Evolutionary conservation across 225 moss, liverwort and hornwort species (phyloP), one percentile per base, ranked within the genome.

Genomic region (Asterella californica): DNA sequence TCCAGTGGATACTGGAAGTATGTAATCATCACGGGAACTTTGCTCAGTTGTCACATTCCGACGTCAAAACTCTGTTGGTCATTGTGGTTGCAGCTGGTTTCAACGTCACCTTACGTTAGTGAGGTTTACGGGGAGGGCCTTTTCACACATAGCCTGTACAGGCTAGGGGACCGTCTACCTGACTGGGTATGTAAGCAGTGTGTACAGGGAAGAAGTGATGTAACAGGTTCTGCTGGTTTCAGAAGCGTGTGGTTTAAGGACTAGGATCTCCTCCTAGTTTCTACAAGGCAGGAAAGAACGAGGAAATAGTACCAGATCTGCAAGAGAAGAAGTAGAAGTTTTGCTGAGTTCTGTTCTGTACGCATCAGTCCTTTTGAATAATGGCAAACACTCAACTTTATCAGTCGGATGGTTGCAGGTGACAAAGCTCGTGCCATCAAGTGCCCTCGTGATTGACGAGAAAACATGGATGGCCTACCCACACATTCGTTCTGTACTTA

Each of bases 401-500:
- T 30, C 15, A 32, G 30, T 65, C n/a, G 55, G 33, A 33, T 52
- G 55, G 32, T 48, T 78, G 30, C 65, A 90, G 84, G 90, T 88
- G 59, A 81, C 88, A 1, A 91, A 89, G 81, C 76, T 97, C 84
- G 90, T 97, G 53, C 96, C 96, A 77, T 88, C 94, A 63, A 97
- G 92, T 85, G 96, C 94, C 30, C 90, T 94, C 74, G 91, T 94
- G 60, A 93, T 96, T 79, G 96, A 96, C 83, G 96, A 96, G 80
- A 96, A 96, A 83, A 96, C 94, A 75, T 96, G 96, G 96, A 84
- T 93, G 89, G 93, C 94, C n/a, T 96, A 87, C 84, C 96, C 96
- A 2, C 90, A 94, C 81, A 79, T 86, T 79, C 91, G 93, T 64
- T 87, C 94, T 53, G 90, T 91, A 24, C 93, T 97, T 50, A 91